These are phyloP conservation scores for Boletus pseudo-olivaceus DNA, from an alignment of 768 basidiomycete species.

Conservation along the genomic window DNA sequence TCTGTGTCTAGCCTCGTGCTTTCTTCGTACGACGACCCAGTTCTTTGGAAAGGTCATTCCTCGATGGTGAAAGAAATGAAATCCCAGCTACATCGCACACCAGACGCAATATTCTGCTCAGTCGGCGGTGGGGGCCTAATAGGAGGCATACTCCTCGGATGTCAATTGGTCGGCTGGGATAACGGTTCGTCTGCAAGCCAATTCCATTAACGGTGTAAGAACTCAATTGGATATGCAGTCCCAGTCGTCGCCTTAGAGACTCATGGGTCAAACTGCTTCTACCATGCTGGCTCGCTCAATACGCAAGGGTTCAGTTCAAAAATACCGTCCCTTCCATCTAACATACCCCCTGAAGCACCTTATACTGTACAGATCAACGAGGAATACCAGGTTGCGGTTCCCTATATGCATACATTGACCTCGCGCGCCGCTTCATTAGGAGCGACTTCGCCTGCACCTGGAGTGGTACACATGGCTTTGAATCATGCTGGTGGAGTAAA, in stretches of 20 bases:
- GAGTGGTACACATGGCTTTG: conserved; percentile 63
- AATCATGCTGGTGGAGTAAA: conserved; percentile 53
- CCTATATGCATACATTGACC: conserved; percentile 53
- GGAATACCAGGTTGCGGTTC: conserved; percentile 48
- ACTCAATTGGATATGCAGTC: conserved; percentile 37
- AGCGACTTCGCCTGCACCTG: conserved; percentile 60
- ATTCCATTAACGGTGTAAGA: neutral
- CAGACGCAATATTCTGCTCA: conserved; percentile 73
- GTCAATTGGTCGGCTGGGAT: conserved; percentile 61
- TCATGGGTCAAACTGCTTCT: conserved; percentile 70
- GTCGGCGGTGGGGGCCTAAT: conserved; percentile 74
- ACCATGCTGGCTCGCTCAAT: conserved; percentile 65
- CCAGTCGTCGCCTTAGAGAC: conserved; percentile 69
- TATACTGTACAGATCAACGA: conserved; percentile 42
- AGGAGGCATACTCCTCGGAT: conserved; percentile 69
- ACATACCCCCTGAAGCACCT: conserved; percentile 25
- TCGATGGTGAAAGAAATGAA: conserved; percentile 67
- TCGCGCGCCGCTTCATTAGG: conserved; percentile 72
- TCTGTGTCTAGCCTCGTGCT: conserved; percentile 51
- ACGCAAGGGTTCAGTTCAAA: conserved; percentile 30
- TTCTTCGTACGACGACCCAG: conserved; percentile 67
- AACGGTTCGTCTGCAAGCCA: conserved; percentile 44
- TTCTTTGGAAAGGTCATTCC: conserved; percentile 74
- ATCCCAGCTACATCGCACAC: conserved; percentile 49
- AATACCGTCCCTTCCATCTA: conserved; percentile 33